Percentiles rank a stretch among this genome's conserved stretches.
Conservation (phyloP, 441 rosid genomes). For the Capsella rubella region DNA sequence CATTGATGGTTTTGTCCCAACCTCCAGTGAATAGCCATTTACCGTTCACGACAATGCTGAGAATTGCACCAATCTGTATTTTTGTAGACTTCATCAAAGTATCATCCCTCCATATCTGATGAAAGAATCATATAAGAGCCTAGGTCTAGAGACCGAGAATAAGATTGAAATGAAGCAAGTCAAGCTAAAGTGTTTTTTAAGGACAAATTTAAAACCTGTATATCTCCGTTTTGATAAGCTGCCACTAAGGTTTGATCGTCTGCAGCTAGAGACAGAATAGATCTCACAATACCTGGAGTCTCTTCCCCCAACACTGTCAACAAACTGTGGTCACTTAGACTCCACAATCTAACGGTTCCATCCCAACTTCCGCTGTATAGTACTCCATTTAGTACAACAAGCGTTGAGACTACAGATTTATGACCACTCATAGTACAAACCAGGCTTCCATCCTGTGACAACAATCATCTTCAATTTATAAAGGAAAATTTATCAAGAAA, state of each 20-base stretch:
- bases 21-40: constrained; percentile 81
- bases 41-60: constrained; percentile 58
- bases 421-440: constrained; percentile 85
- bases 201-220: constrained; percentile 56
- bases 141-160: constrained; percentile 19
- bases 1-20: constrained; percentile 75
- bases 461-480: constrained; percentile 8
- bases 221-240: constrained; percentile 76
- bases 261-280: constrained; percentile 69
- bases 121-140: constrained; percentile 16
- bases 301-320: constrained; percentile 78
- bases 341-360: constrained; percentile 88
- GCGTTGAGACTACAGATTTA: constrained; percentile 81
- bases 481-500: constrained; percentile 23
- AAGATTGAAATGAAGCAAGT: constrained; percentile 22
- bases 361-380: constrained; percentile 97
- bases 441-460: constrained; percentile 68
- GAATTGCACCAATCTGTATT: constrained; percentile 69
- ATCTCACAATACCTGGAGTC: constrained; percentile 53
- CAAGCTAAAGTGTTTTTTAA: neutral
- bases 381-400: constrained; percentile 64
- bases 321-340: constrained; percentile 77
- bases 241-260: constrained; percentile 61
- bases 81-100: constrained; percentile 57
- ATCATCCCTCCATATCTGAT: constrained; percentile 85